Evolutionary conservation across 441 rosid species (phyloP).

Genomic region (Sinapis alba): DNA sequence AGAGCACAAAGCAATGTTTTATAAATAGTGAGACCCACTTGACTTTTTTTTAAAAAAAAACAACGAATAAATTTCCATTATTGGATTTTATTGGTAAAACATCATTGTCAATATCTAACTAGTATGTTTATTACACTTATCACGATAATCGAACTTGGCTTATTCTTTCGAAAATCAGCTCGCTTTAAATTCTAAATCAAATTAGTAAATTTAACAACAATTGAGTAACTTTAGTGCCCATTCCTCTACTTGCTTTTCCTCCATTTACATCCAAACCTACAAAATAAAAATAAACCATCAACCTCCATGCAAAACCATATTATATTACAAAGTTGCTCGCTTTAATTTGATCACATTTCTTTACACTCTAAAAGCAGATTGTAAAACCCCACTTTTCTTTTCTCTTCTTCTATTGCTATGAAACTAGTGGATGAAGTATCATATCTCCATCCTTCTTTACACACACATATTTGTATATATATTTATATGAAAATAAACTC

Average conservation of each 20-base stretch:
- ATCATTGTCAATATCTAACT: conserved; percentile 1
- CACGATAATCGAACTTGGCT: background rate
- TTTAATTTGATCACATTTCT: conserved; percentile 15
- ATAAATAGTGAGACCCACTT: conserved; percentile 24
- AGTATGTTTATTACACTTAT: background rate
- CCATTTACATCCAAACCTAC: background rate
- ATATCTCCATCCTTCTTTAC: conserved; percentile 17
- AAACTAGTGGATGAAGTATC: conserved; percentile 31
- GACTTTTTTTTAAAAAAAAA: background rate
- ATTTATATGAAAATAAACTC: background rate
- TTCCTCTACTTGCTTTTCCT: conserved; percentile 27
- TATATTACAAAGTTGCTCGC: conserved; percentile 28
- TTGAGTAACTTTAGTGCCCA: conserved; percentile 13
- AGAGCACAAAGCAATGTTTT: conserved; percentile 3
- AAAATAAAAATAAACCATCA: conserved; percentile 9
- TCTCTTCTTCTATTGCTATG: conserved; percentile 28
- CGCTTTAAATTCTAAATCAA: background rate
- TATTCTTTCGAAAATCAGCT: background rate
- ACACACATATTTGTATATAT: background rate
- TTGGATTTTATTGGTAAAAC: background rate
- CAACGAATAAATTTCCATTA: background rate
- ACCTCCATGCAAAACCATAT: conserved; percentile 35
- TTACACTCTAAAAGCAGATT: conserved; percentile 37
- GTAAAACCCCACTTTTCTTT: conserved; percentile 23
- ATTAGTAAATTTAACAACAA: conserved; percentile 4